Percentiles rank a stretch among this genome's conserved stretches.
phyloP scores from a whole-genome alignment of 352 stramenopile species.

The Pythium phragmitis region DNA sequence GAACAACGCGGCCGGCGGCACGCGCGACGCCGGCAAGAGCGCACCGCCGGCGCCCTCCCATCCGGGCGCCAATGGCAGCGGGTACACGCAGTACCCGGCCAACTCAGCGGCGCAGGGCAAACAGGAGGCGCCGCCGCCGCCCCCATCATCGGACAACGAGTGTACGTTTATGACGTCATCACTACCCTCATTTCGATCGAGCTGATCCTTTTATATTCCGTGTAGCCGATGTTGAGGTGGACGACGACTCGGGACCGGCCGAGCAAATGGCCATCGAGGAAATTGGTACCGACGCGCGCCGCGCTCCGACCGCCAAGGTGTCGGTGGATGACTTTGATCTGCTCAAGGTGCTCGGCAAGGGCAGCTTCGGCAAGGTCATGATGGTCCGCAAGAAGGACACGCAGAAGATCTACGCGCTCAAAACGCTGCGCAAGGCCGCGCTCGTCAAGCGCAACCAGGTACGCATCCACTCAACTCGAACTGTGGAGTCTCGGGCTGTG shows the following conservation, averaged over 20 bases:
- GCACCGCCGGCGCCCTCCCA: slow-evolving; percentile 68
- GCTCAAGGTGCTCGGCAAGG: slow-evolving; percentile 94
- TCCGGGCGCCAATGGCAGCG: slow-evolving; percentile 21
- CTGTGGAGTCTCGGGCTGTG: neutral
- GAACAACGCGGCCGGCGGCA: slow-evolving; percentile 38
- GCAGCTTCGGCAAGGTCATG: slow-evolving; percentile 96
- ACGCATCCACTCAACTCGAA: neutral
- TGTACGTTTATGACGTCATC: slow-evolving; percentile 6
- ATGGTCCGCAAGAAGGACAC: slow-evolving; percentile 94
- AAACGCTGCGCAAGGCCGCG: slow-evolving; percentile 92
- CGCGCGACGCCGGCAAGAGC: slow-evolving; percentile 67
- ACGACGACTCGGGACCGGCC: slow-evolving; percentile 77
- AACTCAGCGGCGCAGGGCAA: slow-evolving; percentile 3
- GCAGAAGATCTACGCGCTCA: slow-evolving; percentile 95
- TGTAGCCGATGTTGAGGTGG: slow-evolving; percentile 60
- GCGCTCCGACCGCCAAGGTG: slow-evolving; percentile 66
- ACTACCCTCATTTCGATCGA: neutral
- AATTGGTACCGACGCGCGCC: slow-evolving; percentile 55
- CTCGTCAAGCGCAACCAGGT: slow-evolving; percentile 93
- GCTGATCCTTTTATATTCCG: neutral
- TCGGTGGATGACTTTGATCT: slow-evolving; percentile 92
- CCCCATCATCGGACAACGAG: slow-evolving; percentile 38
- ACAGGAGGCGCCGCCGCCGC: slow-evolving; percentile 9
- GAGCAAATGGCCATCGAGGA: slow-evolving; percentile 86
- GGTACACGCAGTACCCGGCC: slow-evolving; percentile 26